Base-by-base conservation (phyloP, 202 grass and related monocot genomes). In the Sporobolus alterniflorus region DNA sequence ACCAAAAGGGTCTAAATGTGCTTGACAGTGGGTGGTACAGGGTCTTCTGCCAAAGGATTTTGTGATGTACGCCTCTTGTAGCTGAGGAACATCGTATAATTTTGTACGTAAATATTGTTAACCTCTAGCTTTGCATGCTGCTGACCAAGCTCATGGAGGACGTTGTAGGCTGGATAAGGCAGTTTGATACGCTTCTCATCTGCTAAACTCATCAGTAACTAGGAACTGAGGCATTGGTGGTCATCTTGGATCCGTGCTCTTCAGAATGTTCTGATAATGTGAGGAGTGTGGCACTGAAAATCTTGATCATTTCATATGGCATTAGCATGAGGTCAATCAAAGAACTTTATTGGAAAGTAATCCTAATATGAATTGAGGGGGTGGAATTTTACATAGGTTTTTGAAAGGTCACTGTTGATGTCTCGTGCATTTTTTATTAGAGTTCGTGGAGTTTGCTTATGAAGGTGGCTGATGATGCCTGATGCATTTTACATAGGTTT, bases 41-140 rank as follows among this genome's bases (percentile, higher is more conserved):
- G 55, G 41, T 7, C 22, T 60, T 79, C 25, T 50, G 60, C 40
- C 3, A 5, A 82, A 30, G 24, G 63, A 15, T 79, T 62, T 71
- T 69, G 20, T 63, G 33, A 77, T 67, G 15, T n/a, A 28, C 9
- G 30, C 14, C 49, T 60, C 75, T 21, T 57, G 34, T 48, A 75
- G 7, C 33, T 15, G 17, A 59, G 66, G 67, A 8, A 33, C 21
- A 29, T 69, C 43, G 39, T 61, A 22, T 44, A 54, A 54, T 49
- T 64, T 29, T 83, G 69, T 79, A 50, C 62, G 43, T 28, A 51
- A 29, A 78, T 31, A n/a, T 48, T 39, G 14, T 22, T 79, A 18
- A 41, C 29, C 22, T 66, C 29, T 44, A 64, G 34, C 39, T 49
- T 67, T 67, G 55, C 42, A 7, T 77, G 21, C 47, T 61, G 50